A percentile compares a stretch with the other conserved stretches of the same genome.
Conservation (phyloP, 257 asterid genomes). For the Jacaranda copaia region DNA sequence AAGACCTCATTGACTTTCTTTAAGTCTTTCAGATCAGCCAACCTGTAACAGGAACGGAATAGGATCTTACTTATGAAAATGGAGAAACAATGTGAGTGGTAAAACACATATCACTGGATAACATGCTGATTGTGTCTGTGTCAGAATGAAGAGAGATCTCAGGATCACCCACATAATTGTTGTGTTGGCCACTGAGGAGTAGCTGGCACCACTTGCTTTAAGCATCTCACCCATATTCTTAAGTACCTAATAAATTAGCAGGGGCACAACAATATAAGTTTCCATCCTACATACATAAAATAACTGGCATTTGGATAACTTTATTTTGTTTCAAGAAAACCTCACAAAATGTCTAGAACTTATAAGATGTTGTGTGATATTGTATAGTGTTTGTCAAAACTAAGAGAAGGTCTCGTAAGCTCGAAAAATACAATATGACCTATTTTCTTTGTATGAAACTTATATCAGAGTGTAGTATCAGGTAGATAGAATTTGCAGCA, state of each 20-base stretch:
- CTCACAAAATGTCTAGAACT: not conserved
- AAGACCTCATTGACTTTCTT: constrained; percentile 90
- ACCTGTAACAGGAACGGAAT: constrained; percentile 53
- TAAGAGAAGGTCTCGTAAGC: not conserved
- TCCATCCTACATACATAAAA: not conserved
- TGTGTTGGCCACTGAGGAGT: constrained; percentile 95
- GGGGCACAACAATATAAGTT: not conserved
- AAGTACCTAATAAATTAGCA: constrained; percentile 63
- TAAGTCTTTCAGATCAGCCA: constrained; percentile 98
- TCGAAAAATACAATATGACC: not conserved
- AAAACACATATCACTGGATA: not conserved
- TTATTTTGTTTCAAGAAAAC: not conserved
- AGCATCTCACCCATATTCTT: constrained; percentile 98
- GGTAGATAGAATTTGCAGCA: not conserved
- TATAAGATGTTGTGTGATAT: not conserved
- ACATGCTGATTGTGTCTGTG: too few relatives aligned
- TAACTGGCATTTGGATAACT: not conserved
- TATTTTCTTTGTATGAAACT: not conserved
- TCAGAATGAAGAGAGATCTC: not conserved
- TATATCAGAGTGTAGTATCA: not conserved
- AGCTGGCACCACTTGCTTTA: constrained; percentile 88
- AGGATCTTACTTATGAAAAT: constrained; percentile 20
- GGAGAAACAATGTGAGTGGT: not conserved
- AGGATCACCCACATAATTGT: constrained; percentile 78
- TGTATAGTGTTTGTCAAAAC: not conserved